Evolutionary conservation across 768 basidiomycete species (phyloP), one percentile per base, ranked within the genome.

Genomic region (Xerocomellus intermedius): DNA sequence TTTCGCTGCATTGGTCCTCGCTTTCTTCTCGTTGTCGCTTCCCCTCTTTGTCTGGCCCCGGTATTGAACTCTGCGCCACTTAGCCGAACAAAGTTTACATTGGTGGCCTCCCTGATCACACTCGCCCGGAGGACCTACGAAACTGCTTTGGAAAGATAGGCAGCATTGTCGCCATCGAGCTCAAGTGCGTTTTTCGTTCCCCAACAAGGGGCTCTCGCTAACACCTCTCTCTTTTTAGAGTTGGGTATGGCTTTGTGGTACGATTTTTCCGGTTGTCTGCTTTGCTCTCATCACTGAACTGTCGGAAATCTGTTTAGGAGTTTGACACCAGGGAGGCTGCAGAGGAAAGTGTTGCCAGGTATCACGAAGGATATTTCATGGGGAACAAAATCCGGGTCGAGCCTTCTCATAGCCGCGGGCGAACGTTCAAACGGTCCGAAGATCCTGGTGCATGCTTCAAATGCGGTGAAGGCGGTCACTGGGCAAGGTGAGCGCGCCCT

Each of bases 51-150:
- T 80, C 75, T 76, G 71, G 70, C 70, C 79, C 47, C 66, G 76
- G 82, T 84, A 83, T 84, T 86, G 77, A 85, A 68, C 80, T 72
- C 79, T 83, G 75, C 82, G 79, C 80, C 78, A 77, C 79, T 77
- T 82, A 93, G 90, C 87, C 90, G 77, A 92, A 91, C 77, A 94
- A 94, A 77, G 86, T 94, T 72, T 94, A 94, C 71, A 84, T 94
- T 68, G 91, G 91, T 69, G 90, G 91, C 61, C 81, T 94, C 56
- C 92, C 91, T 59, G 89, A 91, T 74, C 81, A 91, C 61, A 93
- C 91, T 45, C 86, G 87, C 58, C 82, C 86, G 74, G 89, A 91
- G 75, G 91, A 94, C 66, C 74, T 94, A 26, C 86, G 84, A 72
- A 87, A 80, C 59, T 93, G 92, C 71, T 94, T 94, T 69, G 88